Evolutionary conservation across 441 rosid species (phyloP), one percentile per base, ranked within the genome.

Genomic region (Cnidoscolus chayamansa): DNA sequence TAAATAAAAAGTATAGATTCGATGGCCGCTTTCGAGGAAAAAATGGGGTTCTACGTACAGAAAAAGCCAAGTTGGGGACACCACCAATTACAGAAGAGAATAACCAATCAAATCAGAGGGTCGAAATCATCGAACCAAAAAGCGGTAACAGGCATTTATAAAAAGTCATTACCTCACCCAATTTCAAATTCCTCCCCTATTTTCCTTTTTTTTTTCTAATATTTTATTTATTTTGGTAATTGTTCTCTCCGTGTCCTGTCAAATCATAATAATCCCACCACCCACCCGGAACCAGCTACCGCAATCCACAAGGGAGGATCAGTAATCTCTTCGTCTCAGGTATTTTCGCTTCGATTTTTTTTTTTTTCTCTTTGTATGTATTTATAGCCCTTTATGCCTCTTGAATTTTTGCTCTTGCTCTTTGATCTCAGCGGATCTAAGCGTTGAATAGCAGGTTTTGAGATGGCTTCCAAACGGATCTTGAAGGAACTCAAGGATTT

Each of bases 381-480:
- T 48, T 15, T 48, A 32, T 45, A 65, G 45, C 7, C 45, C 45
- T 3, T 64, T 5, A 40, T 40, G 30, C 12, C 6, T 65, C 10
- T 49, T 6, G 25, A 25, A 3, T 43, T 15, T 40, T 10, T 63
- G 6, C 53, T 9, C 47, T 25, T 20, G 43, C 25, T 19, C 1
- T 19, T 60, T 40, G 76, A 68, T 75, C 63, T 66, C 73, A 66
- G 12, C 6, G 45, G 75, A 72, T 79, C 63, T 76, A 7, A 37
- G 25, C 9, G 15, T 72, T 60, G 54, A 74, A 74, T 74, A 63
- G 73, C 71, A 84, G 91, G 76, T 78, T 75, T 75, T 49, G 40
- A 75, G 72, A 89, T 90, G 95, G 95, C 95, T 8, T 88, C 95
- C 65, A 90, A 88, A 75, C 92, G 95, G 89, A 90, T 90, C 84